These are phyloP conservation scores for Xanthoconium purpureum DNA, from an alignment of 768 basidiomycete genomes.

Conservation along the genomic window DNA sequence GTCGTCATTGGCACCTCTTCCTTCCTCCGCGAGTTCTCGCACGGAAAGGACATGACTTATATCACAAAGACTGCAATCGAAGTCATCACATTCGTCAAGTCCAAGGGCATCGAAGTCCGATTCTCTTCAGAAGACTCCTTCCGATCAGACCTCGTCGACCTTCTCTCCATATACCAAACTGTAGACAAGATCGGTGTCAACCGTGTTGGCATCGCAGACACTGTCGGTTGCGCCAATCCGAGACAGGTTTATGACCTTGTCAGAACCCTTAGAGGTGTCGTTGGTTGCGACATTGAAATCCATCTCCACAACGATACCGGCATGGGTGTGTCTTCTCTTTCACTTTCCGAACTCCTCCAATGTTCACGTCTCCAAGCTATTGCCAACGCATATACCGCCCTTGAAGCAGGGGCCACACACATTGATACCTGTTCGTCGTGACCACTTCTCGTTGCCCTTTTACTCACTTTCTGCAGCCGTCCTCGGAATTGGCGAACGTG, in stretches of 20 bases:
- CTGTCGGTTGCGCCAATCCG: slow-evolving; percentile 98
- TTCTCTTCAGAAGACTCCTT: slow-evolving; percentile 99
- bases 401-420: slow-evolving; percentile 98
- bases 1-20: slow-evolving; percentile 99
- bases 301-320: slow-evolving; percentile 99
- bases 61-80: slow-evolving; percentile 99
- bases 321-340: slow-evolving; percentile 57
- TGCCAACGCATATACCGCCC: slow-evolving; percentile 96
- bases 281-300: slow-evolving; percentile 95
- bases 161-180: slow-evolving; percentile 97
- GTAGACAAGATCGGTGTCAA: slow-evolving; percentile 99
- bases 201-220: slow-evolving; percentile 98
- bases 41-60: slow-evolving; percentile 99
- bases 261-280: slow-evolving; percentile 92
- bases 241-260: slow-evolving; percentile 98
- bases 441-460: neutral
- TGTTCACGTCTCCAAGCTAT: slow-evolving; percentile 56
- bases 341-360: neutral
- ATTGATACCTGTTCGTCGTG: slow-evolving; percentile 84
- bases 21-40: slow-evolving; percentile 98
- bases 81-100: slow-evolving; percentile 99
- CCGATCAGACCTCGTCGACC: slow-evolving; percentile 98
- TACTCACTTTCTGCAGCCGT: slow-evolving; percentile 52
- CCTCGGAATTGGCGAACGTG: slow-evolving; percentile 97
- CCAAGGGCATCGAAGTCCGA: slow-evolving; percentile 98